Percentiles rank a stretch among this genome's conserved stretches.
These are phyloP conservation scores for Rhizopogon salebrosus DNA, from an alignment of 768 basidiomycete species.

Conservation along the genomic window DNA sequence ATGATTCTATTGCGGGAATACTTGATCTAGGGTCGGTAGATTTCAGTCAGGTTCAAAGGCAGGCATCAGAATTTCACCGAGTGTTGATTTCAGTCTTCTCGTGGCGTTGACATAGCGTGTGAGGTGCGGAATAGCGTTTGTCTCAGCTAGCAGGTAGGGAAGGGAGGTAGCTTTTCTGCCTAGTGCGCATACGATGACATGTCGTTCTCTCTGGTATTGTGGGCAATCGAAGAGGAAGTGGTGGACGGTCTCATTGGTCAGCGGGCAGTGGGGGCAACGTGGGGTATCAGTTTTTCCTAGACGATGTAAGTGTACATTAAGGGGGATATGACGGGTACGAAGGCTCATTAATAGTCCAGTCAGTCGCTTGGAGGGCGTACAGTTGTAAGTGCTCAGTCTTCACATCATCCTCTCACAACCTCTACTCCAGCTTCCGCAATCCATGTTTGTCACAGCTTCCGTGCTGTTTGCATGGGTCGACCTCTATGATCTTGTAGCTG, in stretches of 20 bases:
- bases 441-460: not conserved
- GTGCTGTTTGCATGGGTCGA: not conserved
- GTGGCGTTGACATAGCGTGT: slow-evolving; percentile 5
- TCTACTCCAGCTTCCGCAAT: not conserved
- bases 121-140: not conserved
- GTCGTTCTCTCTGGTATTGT: slow-evolving; percentile 7
- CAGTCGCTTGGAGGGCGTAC: slow-evolving; percentile 7
- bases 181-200: not conserved
- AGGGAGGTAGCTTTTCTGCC: slow-evolving; percentile 2
- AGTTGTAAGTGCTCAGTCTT: not conserved
- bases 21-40: too few species aligned
- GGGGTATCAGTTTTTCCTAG: slow-evolving; percentile 20
- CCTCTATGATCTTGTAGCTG: not conserved
- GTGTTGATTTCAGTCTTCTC: not conserved
- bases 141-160: not conserved
- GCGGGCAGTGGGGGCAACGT: slow-evolving; percentile 20
- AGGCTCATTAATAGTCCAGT: slow-evolving; percentile 26
- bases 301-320: slow-evolving; percentile 25
- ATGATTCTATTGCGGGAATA: too few species aligned
- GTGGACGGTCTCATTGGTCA: slow-evolving; percentile 18
- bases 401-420: not conserved
- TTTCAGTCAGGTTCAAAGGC: too few species aligned
- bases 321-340: slow-evolving; percentile 24
- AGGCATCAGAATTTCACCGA: not conserved
- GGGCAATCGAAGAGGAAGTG: slow-evolving; percentile 28